Evolutionary conservation across 2,329 filamentous ascomycete species (phyloP).

Genomic region (Epichloe uncinata): DNA sequence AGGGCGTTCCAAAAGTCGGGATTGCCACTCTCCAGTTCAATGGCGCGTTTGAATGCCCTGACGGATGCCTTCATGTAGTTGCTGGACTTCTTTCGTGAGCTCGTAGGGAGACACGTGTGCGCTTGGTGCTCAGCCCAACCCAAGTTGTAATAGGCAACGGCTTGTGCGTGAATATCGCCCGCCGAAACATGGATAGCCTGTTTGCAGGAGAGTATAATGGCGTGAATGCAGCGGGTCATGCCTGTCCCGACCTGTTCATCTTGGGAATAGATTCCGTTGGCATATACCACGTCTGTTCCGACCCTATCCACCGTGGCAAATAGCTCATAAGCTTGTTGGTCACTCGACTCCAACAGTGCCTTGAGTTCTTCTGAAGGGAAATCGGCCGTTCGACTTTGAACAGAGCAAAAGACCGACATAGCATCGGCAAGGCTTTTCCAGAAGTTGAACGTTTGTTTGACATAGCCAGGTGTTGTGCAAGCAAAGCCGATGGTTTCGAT

Average conservation of each 20-base stretch:
- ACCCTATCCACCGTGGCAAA: constrained; percentile 59
- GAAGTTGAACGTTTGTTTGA: constrained; percentile 71
- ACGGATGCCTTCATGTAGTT: constrained; percentile 70
- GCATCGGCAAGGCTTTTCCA: constrained; percentile 92
- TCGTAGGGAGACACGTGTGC: constrained; percentile 48
- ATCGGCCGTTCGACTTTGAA: constrained; percentile 52
- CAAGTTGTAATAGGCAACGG: constrained; percentile 93
- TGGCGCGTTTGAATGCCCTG: constrained; percentile 85
- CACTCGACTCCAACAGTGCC: constrained; percentile 41
- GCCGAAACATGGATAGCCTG: constrained; percentile 62
- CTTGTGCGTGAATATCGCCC: constrained; percentile 71
- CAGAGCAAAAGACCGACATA: constrained; percentile 67
- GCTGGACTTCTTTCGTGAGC: constrained; percentile 42
- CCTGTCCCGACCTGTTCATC: constrained; percentile 35
- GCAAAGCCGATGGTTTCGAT: constrained; percentile 57
- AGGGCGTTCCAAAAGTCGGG: constrained; percentile 95
- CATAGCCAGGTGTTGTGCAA: constrained; percentile 41
- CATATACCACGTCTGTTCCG: constrained; percentile 29
- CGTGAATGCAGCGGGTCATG: constrained; percentile 49
- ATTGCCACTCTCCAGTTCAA: constrained; percentile 89
- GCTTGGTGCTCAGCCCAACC: constrained; percentile 87
- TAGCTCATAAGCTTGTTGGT: constrained; percentile 43
- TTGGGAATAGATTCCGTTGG: constrained; percentile 30
- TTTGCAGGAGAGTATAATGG: constrained; percentile 76
- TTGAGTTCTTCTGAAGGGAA: constrained; percentile 49